Conservation (phyloP, 2,329 filamentous ascomycete species). For the Paraphaeosphaeria sporulosa region DNA sequence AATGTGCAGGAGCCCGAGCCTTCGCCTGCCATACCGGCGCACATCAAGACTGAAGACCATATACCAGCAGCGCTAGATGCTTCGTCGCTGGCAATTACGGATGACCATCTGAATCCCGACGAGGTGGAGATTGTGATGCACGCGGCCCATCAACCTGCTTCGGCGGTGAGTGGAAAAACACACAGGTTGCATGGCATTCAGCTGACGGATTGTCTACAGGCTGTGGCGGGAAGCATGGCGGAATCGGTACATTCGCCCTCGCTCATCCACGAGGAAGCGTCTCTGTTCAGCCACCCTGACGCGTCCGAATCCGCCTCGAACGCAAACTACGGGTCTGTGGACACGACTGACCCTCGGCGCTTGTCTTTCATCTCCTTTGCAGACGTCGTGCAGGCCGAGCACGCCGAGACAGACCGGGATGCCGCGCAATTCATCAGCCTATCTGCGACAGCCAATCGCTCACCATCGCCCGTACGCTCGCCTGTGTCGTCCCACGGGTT, state of each 20-base stretch:
- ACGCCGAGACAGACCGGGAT: slow-evolving; percentile 72
- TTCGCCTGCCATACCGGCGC: slow-evolving; percentile 87
- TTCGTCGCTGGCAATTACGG: slow-evolving; percentile 90
- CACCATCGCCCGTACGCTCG: slow-evolving; percentile 81
- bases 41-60: slow-evolving; percentile 93
- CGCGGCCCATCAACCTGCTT: slow-evolving; percentile 80
- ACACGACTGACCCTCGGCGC: slow-evolving; percentile 79
- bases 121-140: slow-evolving; percentile 93
- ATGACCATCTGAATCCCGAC: slow-evolving; percentile 83
- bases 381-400: slow-evolving; percentile 89
- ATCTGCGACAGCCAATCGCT: slow-evolving; percentile 69
- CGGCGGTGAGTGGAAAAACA: slow-evolving; percentile 48
- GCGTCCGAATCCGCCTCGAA: slow-evolving; percentile 63
- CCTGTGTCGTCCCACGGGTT: slow-evolving; percentile 75
- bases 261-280: slow-evolving; percentile 39
- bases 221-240: slow-evolving; percentile 57
- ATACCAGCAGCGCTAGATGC: slow-evolving; percentile 92
- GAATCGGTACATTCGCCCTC: slow-evolving; percentile 47
- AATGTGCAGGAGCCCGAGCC: slow-evolving; percentile 85
- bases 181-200: neutral
- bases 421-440: slow-evolving; percentile 74
- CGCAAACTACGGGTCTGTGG: slow-evolving; percentile 79
- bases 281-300: slow-evolving; percentile 32
- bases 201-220: slow-evolving; percentile 27
- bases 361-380: slow-evolving; percentile 97